phyloP scores from a whole-genome alignment of 768 basidiomycete genomes.

The Postia placenta region DNA sequence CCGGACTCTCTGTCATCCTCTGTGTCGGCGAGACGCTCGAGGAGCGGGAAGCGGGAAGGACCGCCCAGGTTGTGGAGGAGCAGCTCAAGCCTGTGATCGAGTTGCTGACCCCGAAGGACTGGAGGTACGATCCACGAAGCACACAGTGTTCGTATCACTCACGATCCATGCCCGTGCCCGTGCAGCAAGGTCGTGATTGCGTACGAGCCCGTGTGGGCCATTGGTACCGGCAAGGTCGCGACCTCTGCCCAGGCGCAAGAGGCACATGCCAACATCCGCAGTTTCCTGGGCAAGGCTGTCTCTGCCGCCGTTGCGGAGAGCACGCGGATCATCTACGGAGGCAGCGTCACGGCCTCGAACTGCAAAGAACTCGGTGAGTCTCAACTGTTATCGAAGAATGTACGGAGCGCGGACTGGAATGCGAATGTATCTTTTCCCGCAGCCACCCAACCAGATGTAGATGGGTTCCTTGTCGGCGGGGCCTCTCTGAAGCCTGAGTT shows the following conservation, averaged over 20 bases:
- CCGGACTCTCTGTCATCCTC: conserved; percentile 80
- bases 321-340: conserved; percentile 92
- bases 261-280: conserved; percentile 77
- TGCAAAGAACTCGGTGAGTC: conserved; percentile 78
- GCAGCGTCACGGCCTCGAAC: conserved; percentile 88
- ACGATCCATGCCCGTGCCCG: background rate
- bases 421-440: background rate
- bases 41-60: conserved; percentile 77
- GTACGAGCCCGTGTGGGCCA: conserved; percentile 98
- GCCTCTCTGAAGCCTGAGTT: conserved; percentile 98
- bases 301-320: conserved; percentile 62
- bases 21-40: conserved; percentile 94
- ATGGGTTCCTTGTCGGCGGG: conserved; percentile 97
- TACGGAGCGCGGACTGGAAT: background rate
- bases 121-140: conserved; percentile 84
- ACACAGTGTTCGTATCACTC: too few relatives aligned
- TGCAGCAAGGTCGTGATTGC: conserved; percentile 86
- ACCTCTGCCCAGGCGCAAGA: conserved; percentile 91
- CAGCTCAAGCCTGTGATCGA: conserved; percentile 77
- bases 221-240: conserved; percentile 96
- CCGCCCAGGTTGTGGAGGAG: conserved; percentile 69
- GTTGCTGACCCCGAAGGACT: conserved; percentile 56
- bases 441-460: conserved; percentile 80
- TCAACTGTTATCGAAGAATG: background rate
- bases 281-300: conserved; percentile 60